Evolutionary conservation across 2,329 filamentous ascomycete species (phyloP), one percentile per base, ranked within the genome.

Genomic region (Parastagonospora nodorum): DNA sequence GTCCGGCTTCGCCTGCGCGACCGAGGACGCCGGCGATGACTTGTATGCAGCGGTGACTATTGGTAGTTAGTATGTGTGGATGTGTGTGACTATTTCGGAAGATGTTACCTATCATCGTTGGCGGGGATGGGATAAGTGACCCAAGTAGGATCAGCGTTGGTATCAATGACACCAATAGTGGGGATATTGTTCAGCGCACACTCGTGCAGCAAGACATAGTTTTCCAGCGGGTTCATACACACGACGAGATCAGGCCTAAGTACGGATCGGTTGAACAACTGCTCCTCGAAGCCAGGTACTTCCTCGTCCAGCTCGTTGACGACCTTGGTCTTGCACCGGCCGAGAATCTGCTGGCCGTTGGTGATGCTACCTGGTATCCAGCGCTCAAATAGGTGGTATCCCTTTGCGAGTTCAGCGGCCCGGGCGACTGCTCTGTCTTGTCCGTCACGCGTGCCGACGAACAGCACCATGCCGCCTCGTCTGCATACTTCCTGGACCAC

Each of bases 41-140:
- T 62, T 88, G 85, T 42, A 92, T 83, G 58, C 88, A 87, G 53
- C 94, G 88, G 61, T 96, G 75, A 84, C 92, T 96, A 53, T 74
- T 45, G 5, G 28, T 14, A 11, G 45, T 65, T 39, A 64, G 51
- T 28, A 48, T 15, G 37, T 19, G 10, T 2, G 5, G 8, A 27
- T 29, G n/a, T 24, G 10, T 1, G 27, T 16, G 5, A 11, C 8
- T 29, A 14, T 28, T 29, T 24, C 32, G 16, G 15, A 7, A 31
- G 5, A 39, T 72, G 80, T 68, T 73, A 90, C 88, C 88, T 92
- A 80, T 99, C 94, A 70, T 99, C 94, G 73, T 99, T 99, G 43
- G 91, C 91, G 2, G 94, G 94, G 62, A 99, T 97, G 11, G 90
- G 89, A 71, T 99, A 99, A 4, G 94, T 97, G 43, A 97, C 92